Percentiles rank a stretch among this genome's conserved stretches.
These are phyloP conservation scores for Allomyces macrogynus DNA, from an alignment of 192 early-diverging fungal genomes.

Conservation along the genomic window DNA sequence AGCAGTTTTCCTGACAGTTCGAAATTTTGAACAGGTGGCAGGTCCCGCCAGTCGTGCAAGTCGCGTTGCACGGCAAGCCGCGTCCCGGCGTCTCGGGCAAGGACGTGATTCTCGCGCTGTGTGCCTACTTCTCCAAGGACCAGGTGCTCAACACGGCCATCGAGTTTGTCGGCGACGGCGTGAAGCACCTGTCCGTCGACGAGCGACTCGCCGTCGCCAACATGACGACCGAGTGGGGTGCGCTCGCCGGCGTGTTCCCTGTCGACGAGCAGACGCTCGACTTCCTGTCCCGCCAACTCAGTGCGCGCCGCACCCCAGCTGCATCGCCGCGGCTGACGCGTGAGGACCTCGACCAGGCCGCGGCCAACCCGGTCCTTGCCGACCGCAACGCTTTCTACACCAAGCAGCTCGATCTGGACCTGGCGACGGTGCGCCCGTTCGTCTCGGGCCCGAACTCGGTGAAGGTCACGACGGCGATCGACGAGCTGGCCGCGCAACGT, in stretches of 20 bases:
- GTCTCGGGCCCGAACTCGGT: constrained; percentile 92
- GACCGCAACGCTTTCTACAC: constrained; percentile 46
- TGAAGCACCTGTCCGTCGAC: constrained; percentile 48
- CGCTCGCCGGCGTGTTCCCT: constrained; percentile 87
- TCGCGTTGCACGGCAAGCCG: constrained; percentile 59
- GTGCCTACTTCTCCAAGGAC: constrained; percentile 78
- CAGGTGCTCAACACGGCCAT: constrained; percentile 93
- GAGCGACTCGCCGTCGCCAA: constrained; percentile 91
- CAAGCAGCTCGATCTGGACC: constrained; percentile 71
- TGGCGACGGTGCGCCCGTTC: constrained; percentile 65
- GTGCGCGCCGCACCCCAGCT: constrained; percentile 16
- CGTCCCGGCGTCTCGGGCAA: constrained; percentile 81
- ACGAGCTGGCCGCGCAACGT: constrained; percentile 38
- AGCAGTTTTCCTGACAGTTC: no score
- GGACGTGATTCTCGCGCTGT: constrained; percentile 87
- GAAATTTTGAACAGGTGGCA: constrained; percentile 41
- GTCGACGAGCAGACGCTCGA: constrained; percentile 60
- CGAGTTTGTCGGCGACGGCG: constrained; percentile 68
- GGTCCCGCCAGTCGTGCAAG: constrained; percentile 79
- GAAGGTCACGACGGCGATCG: constrained; percentile 68
- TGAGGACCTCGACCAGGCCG: constrained; percentile 11
- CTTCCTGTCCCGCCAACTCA: constrained; percentile 18
- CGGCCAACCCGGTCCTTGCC: constrained; percentile 9
- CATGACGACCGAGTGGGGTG: constrained; percentile 99
- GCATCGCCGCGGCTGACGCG: constrained; percentile 8